These are phyloP conservation scores for Prunus mira DNA, from an alignment of 306 rosid species.

Conservation along the genomic window DNA sequence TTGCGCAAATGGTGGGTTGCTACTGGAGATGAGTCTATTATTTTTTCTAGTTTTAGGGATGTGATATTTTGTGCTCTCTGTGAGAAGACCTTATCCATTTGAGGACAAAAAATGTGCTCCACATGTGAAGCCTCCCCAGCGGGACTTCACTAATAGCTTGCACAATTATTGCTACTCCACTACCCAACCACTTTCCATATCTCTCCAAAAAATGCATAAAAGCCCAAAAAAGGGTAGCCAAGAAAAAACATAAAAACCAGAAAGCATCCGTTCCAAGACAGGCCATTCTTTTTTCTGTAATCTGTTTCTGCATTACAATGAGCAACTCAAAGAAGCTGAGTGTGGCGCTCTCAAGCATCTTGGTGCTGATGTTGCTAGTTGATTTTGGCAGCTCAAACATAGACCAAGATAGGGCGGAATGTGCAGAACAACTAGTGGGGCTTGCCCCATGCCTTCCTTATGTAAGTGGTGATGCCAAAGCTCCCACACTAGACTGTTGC, in stretches of 20 bases:
- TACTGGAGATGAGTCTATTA: background rate
- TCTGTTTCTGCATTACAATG: constrained; percentile 24
- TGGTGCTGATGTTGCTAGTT: constrained; percentile 18
- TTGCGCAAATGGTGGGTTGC: background rate
- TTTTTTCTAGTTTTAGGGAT: background rate
- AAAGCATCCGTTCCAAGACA: background rate
- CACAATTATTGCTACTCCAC: constrained; percentile 6
- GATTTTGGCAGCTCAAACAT: constrained; percentile 40
- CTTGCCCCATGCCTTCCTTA: constrained; percentile 62
- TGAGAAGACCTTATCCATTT: background rate
- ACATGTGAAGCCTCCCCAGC: background rate
- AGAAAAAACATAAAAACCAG: background rate
- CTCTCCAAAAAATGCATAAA: background rate
- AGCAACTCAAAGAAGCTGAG: constrained; percentile 6
- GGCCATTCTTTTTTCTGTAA: background rate
- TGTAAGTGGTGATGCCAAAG: constrained; percentile 52
- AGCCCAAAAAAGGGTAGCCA: background rate
- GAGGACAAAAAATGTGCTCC: background rate
- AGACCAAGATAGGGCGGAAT: constrained; percentile 65
- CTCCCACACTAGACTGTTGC: constrained; percentile 71
- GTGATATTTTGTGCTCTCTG: background rate
- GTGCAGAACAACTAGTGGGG: constrained; percentile 49
- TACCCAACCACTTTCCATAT: background rate
- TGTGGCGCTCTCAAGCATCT: constrained; percentile 9
- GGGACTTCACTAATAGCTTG: background rate